These are phyloP conservation scores for Bonnemaisonia californica DNA, from an alignment of 31 red algal species.

Conservation along the genomic window DNA sequence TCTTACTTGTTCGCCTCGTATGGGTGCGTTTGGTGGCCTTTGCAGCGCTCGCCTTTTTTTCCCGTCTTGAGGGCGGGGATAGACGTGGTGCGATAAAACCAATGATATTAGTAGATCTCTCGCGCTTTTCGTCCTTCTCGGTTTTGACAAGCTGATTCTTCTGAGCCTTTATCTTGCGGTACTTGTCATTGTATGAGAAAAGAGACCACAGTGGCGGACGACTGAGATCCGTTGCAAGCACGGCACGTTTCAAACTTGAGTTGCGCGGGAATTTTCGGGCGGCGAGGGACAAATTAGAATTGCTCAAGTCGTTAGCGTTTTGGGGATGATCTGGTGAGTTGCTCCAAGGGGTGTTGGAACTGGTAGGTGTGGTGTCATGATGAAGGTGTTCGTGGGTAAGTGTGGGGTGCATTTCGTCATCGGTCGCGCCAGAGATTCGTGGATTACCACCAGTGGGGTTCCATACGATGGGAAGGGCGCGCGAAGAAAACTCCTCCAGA, in stretches of 20 bases:
- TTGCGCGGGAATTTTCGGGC: not conserved
- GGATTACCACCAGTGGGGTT: constrained; percentile 26
- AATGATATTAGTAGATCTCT: not conserved
- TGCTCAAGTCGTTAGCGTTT: not conserved
- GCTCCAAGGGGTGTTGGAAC: not conserved
- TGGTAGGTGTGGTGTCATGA: not conserved
- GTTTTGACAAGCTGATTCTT: too few species aligned
- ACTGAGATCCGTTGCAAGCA: constrained; percentile 21
- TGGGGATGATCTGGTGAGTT: not conserved
- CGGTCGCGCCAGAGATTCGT: not conserved
- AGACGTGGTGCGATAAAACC: not conserved
- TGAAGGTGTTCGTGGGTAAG: not conserved
- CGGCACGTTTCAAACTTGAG: constrained; percentile 18
- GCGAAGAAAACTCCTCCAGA: constrained; percentile 65
- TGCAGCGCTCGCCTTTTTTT: not conserved
- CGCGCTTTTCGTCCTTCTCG: not conserved
- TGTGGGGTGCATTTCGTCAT: not conserved
- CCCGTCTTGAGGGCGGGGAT: not conserved
- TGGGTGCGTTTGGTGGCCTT: not conserved
- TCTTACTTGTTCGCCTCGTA: not conserved
- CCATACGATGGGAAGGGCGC: constrained; percentile 34
- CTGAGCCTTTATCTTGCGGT: not conserved
- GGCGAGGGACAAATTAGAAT: not conserved
- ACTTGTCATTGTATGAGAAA: constrained; percentile 25
- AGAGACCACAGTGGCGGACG: constrained; percentile 26